Evolutionary conservation across 352 stramenopile species (phyloP).

Genomic region (Globisporangium polare): DNA sequence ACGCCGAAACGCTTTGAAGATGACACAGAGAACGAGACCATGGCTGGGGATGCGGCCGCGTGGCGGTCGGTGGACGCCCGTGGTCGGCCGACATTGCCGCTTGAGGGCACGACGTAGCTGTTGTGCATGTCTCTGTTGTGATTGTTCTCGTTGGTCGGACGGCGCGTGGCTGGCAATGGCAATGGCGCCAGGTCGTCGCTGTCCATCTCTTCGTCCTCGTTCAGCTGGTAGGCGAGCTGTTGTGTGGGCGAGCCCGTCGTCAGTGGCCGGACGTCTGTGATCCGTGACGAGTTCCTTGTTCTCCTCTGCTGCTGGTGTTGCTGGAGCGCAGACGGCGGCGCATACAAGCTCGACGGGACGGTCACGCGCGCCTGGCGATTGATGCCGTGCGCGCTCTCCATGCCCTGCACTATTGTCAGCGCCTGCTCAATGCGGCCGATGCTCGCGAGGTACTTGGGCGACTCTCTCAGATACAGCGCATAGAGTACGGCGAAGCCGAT

Average conservation of each 20-base stretch:
- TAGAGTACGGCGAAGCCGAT: conserved; percentile 23
- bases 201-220: conserved; percentile 17
- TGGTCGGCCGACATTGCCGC: conserved; percentile 16
- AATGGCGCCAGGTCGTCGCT: conserved; percentile 15
- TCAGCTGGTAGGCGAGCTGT: conserved; percentile 8
- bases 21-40: conserved; percentile 33
- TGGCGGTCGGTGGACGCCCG: conserved; percentile 21
- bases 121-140: conserved; percentile 1
- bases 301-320: conserved; percentile 23
- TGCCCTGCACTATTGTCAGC: conserved; percentile 40
- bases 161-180: conserved; percentile 1
- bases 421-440: conserved; percentile 58
- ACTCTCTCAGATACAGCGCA: conserved; percentile 43
- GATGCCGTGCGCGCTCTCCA: conserved; percentile 62
- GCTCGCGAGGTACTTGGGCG: conserved; percentile 65
- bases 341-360: conserved; percentile 57
- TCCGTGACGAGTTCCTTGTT: conserved; percentile 16
- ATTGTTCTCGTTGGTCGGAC: conserved; percentile 13
- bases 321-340: conserved; percentile 25
- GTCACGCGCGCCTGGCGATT: conserved; percentile 43
- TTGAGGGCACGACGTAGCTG: conserved; percentile 19
- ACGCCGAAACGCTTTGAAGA: conserved; percentile 34
- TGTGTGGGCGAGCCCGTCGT: conserved; percentile 5
- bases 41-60: conserved; percentile 24
- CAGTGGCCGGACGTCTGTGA: conserved; percentile 7